Evolutionary conservation across 2,329 filamentous ascomycete species (phyloP).

Genomic region (Neopestalotiopsis sp.): DNA sequence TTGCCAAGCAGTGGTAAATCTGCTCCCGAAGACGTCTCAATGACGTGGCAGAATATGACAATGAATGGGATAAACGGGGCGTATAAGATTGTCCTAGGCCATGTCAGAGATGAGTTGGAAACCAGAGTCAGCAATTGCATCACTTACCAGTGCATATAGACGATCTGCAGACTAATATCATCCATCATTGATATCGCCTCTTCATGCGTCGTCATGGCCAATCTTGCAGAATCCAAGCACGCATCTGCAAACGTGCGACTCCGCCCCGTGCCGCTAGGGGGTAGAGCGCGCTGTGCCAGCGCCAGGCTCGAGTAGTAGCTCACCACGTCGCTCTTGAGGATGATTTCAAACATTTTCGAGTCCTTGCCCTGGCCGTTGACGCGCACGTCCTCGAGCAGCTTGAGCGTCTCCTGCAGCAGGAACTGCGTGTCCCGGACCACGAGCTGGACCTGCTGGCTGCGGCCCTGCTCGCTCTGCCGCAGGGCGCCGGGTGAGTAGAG

Average conservation of each 20-base stretch:
- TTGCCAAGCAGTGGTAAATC: constrained; percentile 54
- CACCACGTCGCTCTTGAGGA: constrained; percentile 47
- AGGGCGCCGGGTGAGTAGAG: constrained; percentile 54
- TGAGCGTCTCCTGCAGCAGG: constrained; percentile 35
- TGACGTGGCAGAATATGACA: constrained; percentile 56
- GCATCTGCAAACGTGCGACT: constrained; percentile 44
- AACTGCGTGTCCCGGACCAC: constrained; percentile 39
- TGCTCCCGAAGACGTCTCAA: constrained; percentile 48
- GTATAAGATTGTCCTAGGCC: constrained; percentile 50
- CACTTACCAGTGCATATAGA: constrained; percentile 52
- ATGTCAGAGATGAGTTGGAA: constrained; percentile 21
- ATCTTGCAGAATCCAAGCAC: constrained; percentile 48
- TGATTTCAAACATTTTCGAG: constrained; percentile 38
- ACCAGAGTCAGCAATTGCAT: constrained; percentile 20
- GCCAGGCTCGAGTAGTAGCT: constrained; percentile 47
- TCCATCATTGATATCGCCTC: constrained; percentile 46
- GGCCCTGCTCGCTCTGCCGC: constrained; percentile 38
- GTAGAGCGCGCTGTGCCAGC: constrained; percentile 50
- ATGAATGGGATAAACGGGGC: constrained; percentile 60
- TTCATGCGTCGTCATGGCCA: constrained; percentile 46
- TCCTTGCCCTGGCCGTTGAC: constrained; percentile 25
- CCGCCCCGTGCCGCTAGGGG: constrained; percentile 29
- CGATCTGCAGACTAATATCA: constrained; percentile 42
- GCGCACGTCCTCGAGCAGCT: constrained; percentile 32
- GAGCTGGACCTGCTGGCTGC: constrained; percentile 39